Conservation (phyloP, 441 rosid genomes). For the Euphorbia schlechtendalii region DNA sequence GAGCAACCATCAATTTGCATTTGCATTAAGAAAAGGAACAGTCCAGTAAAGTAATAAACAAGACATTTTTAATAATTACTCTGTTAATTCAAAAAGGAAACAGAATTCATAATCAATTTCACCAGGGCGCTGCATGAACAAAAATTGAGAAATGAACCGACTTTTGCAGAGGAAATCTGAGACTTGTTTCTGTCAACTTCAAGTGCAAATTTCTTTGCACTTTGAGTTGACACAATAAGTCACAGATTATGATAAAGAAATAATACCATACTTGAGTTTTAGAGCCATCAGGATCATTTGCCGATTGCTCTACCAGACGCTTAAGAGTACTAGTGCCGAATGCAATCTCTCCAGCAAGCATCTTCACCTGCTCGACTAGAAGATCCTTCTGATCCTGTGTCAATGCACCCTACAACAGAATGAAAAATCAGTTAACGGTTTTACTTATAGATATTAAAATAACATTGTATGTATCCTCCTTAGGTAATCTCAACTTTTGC, state of each 20-base stretch:
- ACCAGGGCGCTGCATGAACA: not conserved
- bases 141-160: not conserved
- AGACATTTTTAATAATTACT: not conserved
- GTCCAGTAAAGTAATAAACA: not conserved
- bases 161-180: not conserved
- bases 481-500: not conserved
- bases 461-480: not conserved
- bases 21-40: not conserved
- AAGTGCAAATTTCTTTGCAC: conserved; percentile 3
- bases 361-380: conserved; percentile 93
- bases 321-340: conserved; percentile 91
- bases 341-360: conserved; percentile 99
- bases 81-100: not conserved
- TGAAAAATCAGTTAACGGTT: not conserved
- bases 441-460: not conserved
- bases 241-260: conserved; percentile 1
- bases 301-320: conserved; percentile 87
- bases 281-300: conserved; percentile 74
- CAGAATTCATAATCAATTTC: no score
- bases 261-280: conserved; percentile 58
- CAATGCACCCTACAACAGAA: conserved; percentile 51
- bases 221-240: not conserved
- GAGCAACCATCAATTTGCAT: not conserved
- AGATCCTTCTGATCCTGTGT: conserved; percentile 97
- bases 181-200: conserved; percentile 2